A percentile compares a stretch with the other conserved stretches of the same genome.
Conservation (phyloP, 208 protist genomes). For the Leptomonas pyrrhocoris region DNA sequence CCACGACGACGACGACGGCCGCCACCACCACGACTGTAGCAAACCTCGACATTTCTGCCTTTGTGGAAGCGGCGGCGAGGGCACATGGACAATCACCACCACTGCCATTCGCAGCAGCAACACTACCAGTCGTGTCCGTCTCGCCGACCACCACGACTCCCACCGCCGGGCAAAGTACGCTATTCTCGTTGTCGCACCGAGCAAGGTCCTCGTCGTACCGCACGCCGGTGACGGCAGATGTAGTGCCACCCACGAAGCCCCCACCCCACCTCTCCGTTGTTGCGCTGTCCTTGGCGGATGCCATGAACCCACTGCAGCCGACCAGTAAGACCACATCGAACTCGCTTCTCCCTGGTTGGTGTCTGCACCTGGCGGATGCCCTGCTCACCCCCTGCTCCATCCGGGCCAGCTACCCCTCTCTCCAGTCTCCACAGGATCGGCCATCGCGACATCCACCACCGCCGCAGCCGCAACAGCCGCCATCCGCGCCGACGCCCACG, state of each 20-base stretch:
- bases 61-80: constrained; percentile 7
- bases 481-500: background rate
- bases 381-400: background rate
- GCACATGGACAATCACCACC: background rate
- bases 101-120: background rate
- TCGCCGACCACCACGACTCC: background rate
- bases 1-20: background rate
- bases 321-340: background rate
- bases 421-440: too few relatives aligned
- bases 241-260: background rate
- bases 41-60: too few relatives aligned
- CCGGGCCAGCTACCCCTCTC: too few relatives aligned
- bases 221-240: constrained; percentile 5
- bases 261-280: constrained; percentile 1
- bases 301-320: background rate
- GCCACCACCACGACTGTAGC: too few relatives aligned
- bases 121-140: background rate
- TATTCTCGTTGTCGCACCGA: background rate
- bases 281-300: background rate
- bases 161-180: too few relatives aligned
- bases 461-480: background rate
- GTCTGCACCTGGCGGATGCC: constrained; percentile 7
- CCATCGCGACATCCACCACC: background rate
- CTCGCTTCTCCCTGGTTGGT: constrained; percentile 24
- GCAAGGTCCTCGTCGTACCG: constrained; percentile 1